Conservation (phyloP, 2,329 filamentous ascomycete genomes). For the Sclerotinia spermophila region DNA sequence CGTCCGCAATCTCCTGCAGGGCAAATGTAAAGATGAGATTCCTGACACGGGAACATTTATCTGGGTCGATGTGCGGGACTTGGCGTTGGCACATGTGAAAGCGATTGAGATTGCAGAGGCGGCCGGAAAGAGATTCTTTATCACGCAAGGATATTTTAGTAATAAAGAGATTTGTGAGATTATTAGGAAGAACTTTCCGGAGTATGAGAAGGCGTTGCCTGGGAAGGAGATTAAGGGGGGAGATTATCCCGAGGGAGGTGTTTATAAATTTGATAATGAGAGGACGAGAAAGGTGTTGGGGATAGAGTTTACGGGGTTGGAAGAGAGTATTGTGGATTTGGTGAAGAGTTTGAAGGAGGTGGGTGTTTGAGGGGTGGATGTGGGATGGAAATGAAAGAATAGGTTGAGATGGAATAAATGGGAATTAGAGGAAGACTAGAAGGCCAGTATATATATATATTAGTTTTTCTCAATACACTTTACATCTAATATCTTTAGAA, state of each 20-base stretch:
- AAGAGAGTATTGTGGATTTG: slow-evolving; percentile 58
- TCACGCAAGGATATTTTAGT: slow-evolving; percentile 57
- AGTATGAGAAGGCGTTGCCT: slow-evolving; percentile 49
- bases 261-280: slow-evolving; percentile 55
- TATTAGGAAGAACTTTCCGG: slow-evolving; percentile 52
- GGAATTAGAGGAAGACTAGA: no score
- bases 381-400: no score
- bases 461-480: background rate
- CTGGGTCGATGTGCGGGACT: slow-evolving; percentile 59
- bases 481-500: no score
- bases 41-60: slow-evolving; percentile 55
- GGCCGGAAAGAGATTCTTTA: slow-evolving; percentile 60
- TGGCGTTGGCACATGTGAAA: slow-evolving; percentile 60
- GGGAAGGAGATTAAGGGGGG: slow-evolving; percentile 39
- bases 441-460: background rate
- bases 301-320: slow-evolving; percentile 54
- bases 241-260: slow-evolving; percentile 39
- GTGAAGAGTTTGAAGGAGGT: slow-evolving; percentile 43
- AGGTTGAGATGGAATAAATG: background rate
- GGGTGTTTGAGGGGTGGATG: background rate
- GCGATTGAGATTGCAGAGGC: slow-evolving; percentile 55
- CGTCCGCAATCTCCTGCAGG: slow-evolving; percentile 60
- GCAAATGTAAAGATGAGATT: slow-evolving; percentile 55
- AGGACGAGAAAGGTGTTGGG: slow-evolving; percentile 54
- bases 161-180: slow-evolving; percentile 57